Evolutionary conservation across 257 asterid species (phyloP).

Genomic region (Verbena officinalis): DNA sequence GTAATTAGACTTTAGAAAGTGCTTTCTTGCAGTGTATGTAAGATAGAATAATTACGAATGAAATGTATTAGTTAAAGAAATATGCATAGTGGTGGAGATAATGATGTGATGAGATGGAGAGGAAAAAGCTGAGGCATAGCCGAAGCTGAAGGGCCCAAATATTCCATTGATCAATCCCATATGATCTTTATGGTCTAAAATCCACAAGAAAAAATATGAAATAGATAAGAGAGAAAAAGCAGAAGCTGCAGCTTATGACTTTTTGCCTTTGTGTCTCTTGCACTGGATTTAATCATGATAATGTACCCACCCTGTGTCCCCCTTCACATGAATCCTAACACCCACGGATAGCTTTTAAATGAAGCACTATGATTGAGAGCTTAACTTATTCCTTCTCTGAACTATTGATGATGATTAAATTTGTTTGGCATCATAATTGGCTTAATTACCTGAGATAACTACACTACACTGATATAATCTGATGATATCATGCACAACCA

Average conservation of each 20-base stretch:
- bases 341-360: neutral
- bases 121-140: neutral
- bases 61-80: too few relatives aligned
- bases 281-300: slow-evolving; percentile 34
- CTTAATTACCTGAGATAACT: too few relatives aligned
- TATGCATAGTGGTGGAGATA: slow-evolving; percentile 29
- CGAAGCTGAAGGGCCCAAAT: slow-evolving; percentile 12
- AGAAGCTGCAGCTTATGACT: slow-evolving; percentile 26
- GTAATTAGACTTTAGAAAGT: too few relatives aligned
- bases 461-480: too few relatives aligned
- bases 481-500: too few relatives aligned
- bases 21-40: too few relatives aligned
- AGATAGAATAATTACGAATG: too few relatives aligned
- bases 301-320: slow-evolving; percentile 35
- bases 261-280: slow-evolving; percentile 16
- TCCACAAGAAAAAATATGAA: neutral
- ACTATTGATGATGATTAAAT: neutral
- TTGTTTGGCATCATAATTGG: too few relatives aligned
- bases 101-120: slow-evolving; percentile 28
- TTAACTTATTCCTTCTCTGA: neutral
- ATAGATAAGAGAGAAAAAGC: slow-evolving; percentile 17
- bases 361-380: neutral
- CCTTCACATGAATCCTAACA: slow-evolving; percentile 33
- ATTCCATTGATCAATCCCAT: neutral
- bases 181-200: slow-evolving; percentile 11